Conservation (phyloP, 2,329 filamentous ascomycete genomes). For the Calonectria honghensis region DNA sequence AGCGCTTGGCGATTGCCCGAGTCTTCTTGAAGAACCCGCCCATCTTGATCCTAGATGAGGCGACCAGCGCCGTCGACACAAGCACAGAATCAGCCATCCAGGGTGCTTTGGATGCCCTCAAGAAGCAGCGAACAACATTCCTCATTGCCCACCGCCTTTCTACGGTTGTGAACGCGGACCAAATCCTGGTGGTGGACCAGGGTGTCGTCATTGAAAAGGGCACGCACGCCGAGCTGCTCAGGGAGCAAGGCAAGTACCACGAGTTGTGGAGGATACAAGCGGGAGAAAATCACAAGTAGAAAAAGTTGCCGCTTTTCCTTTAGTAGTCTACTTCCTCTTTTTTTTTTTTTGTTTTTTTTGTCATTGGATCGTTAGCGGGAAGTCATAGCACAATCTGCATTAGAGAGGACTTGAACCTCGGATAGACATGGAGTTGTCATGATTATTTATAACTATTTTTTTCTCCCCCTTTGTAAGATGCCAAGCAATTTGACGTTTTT, state of each 20-base stretch:
- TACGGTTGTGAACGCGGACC: slow-evolving; percentile 67
- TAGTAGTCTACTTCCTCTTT: too few relatives aligned
- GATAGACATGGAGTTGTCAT: neutral
- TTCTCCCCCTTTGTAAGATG: neutral
- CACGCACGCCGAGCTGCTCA: slow-evolving; percentile 68
- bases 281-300: slow-evolving; percentile 13
- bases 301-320: neutral
- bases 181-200: slow-evolving; percentile 71
- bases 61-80: slow-evolving; percentile 70
- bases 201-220: slow-evolving; percentile 72
- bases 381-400: neutral
- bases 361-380: neutral
- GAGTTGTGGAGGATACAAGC: slow-evolving; percentile 71
- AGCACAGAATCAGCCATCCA: slow-evolving; percentile 68
- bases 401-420: neutral
- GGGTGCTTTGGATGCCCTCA: slow-evolving; percentile 66
- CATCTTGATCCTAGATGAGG: slow-evolving; percentile 67
- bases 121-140: slow-evolving; percentile 70
- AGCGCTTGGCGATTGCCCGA: slow-evolving; percentile 69
- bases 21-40: slow-evolving; percentile 56
- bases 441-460: neutral
- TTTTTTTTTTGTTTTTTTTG: neutral
- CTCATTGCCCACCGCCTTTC: slow-evolving; percentile 68
- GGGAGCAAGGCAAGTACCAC: slow-evolving; percentile 68
- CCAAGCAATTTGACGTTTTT: neutral